Evolutionary conservation across 148 eudicot species (phyloP), one percentile per base, ranked within the genome.

Genomic region (Camellia lanceoleosa): DNA sequence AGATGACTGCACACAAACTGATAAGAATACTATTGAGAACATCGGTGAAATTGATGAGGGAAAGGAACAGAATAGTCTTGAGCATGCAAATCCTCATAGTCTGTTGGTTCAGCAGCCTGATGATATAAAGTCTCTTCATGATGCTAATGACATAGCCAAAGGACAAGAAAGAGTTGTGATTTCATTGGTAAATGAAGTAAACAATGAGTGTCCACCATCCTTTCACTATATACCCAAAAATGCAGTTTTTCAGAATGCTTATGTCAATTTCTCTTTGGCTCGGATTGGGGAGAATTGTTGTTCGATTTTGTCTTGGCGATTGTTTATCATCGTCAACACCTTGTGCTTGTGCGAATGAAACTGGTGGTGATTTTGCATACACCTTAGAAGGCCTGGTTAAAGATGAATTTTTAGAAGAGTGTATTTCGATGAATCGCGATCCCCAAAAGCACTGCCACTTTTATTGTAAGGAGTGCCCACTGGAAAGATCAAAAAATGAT

Each of bases 211-310:
- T 44, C 85, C 85, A 7, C 99, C 97, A 68, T 75, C 89, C 5
- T 96, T 96, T 62, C 78, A 72, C 73, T 96, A 93, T 80, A 93
- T 96, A 59, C 77, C 88, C 20, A 78, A 83, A 79, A 95, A 86
- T 86, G 85, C 87, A 42, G 78, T 86, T 67, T 89, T 73, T 70
- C 89, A 87, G 65, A 86, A 78, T 81, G 98, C 97, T 73, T 78
- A 89, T 83, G 84, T 91, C 58, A 85, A 82, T 10, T 76, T 90
- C 78, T 86, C 87, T 73, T 87, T 93, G 38, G 91, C 92, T 79
- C 90, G 92, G 79, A 88, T 93, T 71, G 90, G 92, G 20, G 93
- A 84, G 65, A 87, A 87, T 81, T 83, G 87, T 77, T 95, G 97
- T 80, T 74, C 81, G 46, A 85, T 80, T 80, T 38, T 95, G 98